Evolutionary conservation across 495 filamentous ascomycete species (phyloP).

Genomic region (Astrothelium macrocarpum): DNA sequence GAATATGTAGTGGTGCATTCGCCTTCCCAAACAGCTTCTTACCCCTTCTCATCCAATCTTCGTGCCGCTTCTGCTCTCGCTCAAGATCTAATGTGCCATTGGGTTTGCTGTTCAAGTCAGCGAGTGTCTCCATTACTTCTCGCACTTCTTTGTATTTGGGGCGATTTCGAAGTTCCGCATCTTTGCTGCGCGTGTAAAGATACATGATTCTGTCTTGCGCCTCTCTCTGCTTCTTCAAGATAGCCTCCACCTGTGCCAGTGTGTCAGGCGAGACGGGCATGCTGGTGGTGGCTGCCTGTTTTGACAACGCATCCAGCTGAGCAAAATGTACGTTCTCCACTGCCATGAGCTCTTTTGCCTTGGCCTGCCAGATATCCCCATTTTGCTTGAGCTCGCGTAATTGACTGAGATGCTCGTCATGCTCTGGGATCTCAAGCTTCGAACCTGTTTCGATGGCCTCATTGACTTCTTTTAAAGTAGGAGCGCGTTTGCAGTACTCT

Average conservation of each 20-base stretch:
- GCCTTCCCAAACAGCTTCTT: conserved; percentile 99
- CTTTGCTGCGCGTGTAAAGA: conserved; percentile 65
- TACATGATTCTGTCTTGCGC: conserved; percentile 78
- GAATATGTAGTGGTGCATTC: conserved; percentile 90
- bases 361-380: conserved; percentile 84
- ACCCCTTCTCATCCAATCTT: conserved; percentile 98
- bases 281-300: conserved; percentile 45
- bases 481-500: conserved; percentile 37
- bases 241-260: conserved; percentile 74
- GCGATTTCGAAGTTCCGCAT: conserved; percentile 64
- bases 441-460: conserved; percentile 67
- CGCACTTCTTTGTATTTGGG: conserved; percentile 86
- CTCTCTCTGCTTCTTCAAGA: conserved; percentile 91
- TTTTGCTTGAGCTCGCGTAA: conserved; percentile 64
- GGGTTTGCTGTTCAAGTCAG: conserved; percentile 84
- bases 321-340: conserved; percentile 86
- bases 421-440: conserved; percentile 63
- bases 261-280: conserved; percentile 79
- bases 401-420: conserved; percentile 64
- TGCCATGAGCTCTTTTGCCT: conserved; percentile 85
- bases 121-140: conserved; percentile 76
- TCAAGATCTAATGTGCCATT: conserved; percentile 85
- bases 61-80: conserved; percentile 88
- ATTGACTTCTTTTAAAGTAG: conserved; percentile 63
- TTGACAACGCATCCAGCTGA: conserved; percentile 84